phyloP scores from a whole-genome alignment of 1,284 basidiomycete species.

The Ganoderma sinense region DNA sequence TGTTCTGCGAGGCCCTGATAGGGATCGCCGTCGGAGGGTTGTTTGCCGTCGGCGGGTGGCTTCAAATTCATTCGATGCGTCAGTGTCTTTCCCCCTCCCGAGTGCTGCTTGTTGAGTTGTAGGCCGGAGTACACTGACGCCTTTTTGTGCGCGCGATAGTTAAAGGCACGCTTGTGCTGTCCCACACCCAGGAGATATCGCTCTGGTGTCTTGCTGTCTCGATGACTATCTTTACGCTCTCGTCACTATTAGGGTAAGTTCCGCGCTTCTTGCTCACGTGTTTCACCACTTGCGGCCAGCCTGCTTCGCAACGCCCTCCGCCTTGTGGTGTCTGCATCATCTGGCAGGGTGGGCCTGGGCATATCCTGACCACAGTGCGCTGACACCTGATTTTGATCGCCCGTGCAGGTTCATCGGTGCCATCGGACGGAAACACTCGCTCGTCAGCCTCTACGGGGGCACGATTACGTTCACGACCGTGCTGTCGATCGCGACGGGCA shows the following conservation, averaged over 20 bases:
- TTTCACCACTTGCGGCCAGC: neutral
- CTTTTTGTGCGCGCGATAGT: slow-evolving; percentile 18
- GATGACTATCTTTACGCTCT: slow-evolving; percentile 54
- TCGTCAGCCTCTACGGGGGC: slow-evolving; percentile 54
- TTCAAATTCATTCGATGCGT: slow-evolving; percentile 34
- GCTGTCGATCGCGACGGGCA: slow-evolving; percentile 55
- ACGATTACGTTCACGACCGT: slow-evolving; percentile 56
- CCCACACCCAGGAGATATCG: slow-evolving; percentile 48
- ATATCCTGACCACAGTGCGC: neutral
- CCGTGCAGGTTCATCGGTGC: slow-evolving; percentile 54
- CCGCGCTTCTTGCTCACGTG: neutral
- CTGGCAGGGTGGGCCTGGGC: neutral
- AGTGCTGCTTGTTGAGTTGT: neutral
- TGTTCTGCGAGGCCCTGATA: slow-evolving; percentile 60
- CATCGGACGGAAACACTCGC: slow-evolving; percentile 48
- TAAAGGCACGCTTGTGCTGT: slow-evolving; percentile 33
- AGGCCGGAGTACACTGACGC: neutral
- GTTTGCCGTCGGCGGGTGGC: slow-evolving; percentile 54
- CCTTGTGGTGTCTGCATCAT: neutral
- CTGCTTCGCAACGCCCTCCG: neutral
- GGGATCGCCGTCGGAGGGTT: slow-evolving; percentile 52
- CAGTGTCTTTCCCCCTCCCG: slow-evolving; percentile 19
- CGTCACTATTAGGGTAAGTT: slow-evolving; percentile 59
- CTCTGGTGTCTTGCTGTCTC: slow-evolving; percentile 55
- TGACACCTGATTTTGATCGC: slow-evolving; percentile 1